Evolutionary conservation across 202 grass and related monocot genomes (phyloP).

Genomic region (Elaeis oleifera): DNA sequence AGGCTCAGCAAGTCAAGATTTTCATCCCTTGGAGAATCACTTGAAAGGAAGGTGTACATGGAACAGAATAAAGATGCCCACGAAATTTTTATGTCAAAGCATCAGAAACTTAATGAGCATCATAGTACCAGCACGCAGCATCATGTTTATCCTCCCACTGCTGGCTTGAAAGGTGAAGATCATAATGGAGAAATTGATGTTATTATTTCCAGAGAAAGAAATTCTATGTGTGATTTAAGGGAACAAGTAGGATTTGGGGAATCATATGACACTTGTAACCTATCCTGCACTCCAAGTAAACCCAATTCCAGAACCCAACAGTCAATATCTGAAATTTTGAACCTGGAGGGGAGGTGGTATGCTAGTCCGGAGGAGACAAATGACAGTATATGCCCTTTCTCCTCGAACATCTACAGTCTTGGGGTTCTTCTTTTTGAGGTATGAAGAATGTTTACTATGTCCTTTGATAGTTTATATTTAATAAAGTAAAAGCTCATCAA

Average conservation of each 20-base stretch:
- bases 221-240: conserved; percentile 31
- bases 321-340: not conserved
- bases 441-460: not conserved
- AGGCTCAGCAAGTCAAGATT: conserved; percentile 22
- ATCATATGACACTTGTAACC: conserved; percentile 19
- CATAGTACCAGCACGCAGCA: conserved; percentile 23
- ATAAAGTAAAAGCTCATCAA: too few relatives aligned
- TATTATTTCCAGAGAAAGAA: conserved; percentile 21
- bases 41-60: conserved; percentile 52
- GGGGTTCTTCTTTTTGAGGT: conserved; percentile 64
- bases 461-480: too few relatives aligned
- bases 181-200: conserved; percentile 30
- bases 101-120: conserved; percentile 51
- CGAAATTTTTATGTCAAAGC: conserved; percentile 40
- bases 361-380: conserved; percentile 69
- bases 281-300: conserved; percentile 14
- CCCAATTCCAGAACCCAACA: conserved; percentile 30
- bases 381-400: conserved; percentile 34
- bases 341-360: conserved; percentile 50
- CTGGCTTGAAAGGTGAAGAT: conserved; percentile 34
- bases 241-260: conserved; percentile 22
- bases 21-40: conserved; percentile 18
- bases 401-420: conserved; percentile 85
- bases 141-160: conserved; percentile 17
- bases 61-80: conserved; percentile 34